Percentiles rank a stretch among this genome's conserved stretches.
Conservation (phyloP, 1,284 basidiomycete species). For the Sporisorium exsertum region DNA sequence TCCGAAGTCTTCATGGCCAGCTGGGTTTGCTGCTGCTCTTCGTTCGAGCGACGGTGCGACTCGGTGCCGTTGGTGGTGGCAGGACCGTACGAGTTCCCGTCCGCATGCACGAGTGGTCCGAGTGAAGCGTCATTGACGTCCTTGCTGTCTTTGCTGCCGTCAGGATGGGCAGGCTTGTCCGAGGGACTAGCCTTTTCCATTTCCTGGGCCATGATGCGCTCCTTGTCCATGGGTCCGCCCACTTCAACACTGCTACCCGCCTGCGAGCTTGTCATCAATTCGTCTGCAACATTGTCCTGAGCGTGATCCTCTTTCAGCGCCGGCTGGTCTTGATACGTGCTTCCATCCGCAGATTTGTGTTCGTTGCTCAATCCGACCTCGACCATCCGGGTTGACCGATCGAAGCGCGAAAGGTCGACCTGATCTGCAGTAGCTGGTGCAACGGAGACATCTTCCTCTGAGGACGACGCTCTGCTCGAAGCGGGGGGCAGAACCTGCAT, state of each 20-base stretch:
- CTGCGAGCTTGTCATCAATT: conserved; percentile 26
- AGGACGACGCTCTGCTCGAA: conserved; percentile 19
- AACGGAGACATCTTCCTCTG: conserved; percentile 13
- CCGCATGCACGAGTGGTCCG: conserved; percentile 17
- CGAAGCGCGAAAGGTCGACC: conserved; percentile 29
- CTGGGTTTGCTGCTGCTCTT: conserved; percentile 23
- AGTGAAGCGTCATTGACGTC: conserved; percentile 14
- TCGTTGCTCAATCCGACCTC: conserved; percentile 16
- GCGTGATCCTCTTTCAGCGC: background rate
- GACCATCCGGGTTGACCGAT: conserved; percentile 41
- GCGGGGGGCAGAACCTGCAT: conserved; percentile 13
- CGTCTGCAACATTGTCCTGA: conserved; percentile 10
- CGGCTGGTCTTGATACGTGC: background rate
- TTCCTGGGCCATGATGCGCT: conserved; percentile 47
- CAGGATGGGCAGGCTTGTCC: conserved; percentile 34
- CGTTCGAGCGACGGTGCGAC: background rate
- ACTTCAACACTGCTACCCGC: conserved; percentile 43
- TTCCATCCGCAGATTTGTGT: background rate
- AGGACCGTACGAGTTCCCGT: conserved; percentile 2
- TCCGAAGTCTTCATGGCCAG: conserved; percentile 64
- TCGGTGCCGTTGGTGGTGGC: conserved; percentile 2
- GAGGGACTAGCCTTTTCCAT: conserved; percentile 37
- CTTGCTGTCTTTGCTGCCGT: background rate
- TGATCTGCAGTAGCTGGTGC: conserved; percentile 15
- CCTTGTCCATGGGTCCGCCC: conserved; percentile 46